Evolutionary conservation across 2,329 filamentous ascomycete species (phyloP).

Genomic region (Microdochium bolleyi): DNA sequence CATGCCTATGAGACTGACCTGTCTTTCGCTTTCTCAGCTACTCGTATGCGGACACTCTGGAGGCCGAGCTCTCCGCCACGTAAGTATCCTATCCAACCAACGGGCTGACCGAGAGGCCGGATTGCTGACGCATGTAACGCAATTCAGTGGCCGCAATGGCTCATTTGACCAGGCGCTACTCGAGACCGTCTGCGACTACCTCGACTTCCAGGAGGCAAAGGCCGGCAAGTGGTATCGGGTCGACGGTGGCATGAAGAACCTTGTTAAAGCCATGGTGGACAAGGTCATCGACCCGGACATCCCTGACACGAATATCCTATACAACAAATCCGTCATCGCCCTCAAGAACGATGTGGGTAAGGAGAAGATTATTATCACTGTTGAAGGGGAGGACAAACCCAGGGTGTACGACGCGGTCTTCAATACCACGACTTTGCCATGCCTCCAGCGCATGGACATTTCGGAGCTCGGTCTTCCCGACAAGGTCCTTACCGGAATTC

Average conservation of each 20-base stretch:
- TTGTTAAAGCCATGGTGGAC: slow-evolving; percentile 3
- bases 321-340: slow-evolving; percentile 1
- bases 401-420: slow-evolving; percentile 19
- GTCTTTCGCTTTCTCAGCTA: background rate
- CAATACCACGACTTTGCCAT: slow-evolving; percentile 19
- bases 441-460: slow-evolving; percentile 20
- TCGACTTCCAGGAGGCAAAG: slow-evolving; percentile 7
- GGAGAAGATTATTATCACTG: background rate
- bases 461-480: slow-evolving; percentile 10
- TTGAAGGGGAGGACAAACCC: background rate
- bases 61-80: slow-evolving; percentile 1
- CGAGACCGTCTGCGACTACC: slow-evolving; percentile 8
- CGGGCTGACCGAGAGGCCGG: no score
- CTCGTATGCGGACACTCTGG: slow-evolving; percentile 4
- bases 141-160: slow-evolving; percentile 2
- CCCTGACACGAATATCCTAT: background rate
- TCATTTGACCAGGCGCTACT: slow-evolving; percentile 11
- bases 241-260: slow-evolving; percentile 7
- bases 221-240: slow-evolving; percentile 6
- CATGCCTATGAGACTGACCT: no score
- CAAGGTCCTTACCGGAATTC: slow-evolving; percentile 18
- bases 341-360: background rate
- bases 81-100: slow-evolving; percentile 2
- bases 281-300: background rate
- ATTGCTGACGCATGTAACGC: no score